Percentiles rank a stretch among this genome's conserved stretches.
phyloP scores from a whole-genome alignment of 1,284 basidiomycete genomes.

The Chalciporus sp. region DNA sequence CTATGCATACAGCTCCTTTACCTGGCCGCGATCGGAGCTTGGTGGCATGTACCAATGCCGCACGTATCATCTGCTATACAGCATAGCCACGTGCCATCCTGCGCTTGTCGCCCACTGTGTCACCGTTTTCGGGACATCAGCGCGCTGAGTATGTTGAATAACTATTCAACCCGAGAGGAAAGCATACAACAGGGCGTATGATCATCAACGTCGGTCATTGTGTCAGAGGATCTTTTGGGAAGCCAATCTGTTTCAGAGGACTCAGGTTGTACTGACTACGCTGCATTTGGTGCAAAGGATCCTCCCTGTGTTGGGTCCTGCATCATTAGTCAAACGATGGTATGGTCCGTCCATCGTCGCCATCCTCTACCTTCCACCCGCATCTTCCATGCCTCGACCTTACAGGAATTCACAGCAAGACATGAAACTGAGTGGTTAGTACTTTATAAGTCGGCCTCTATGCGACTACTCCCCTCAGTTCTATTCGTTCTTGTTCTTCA shows the following conservation, averaged over 20 bases:
- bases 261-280: not conserved
- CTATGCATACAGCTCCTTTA: not conserved
- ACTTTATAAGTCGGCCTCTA: conserved; percentile 16
- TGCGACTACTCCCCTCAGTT: not conserved
- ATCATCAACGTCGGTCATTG: not conserved
- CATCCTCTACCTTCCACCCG: conserved; percentile 12
- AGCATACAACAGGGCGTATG: not conserved
- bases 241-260: not conserved
- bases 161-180: not conserved
- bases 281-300: conserved; percentile 5
- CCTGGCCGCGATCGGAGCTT: not conserved
- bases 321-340: not conserved
- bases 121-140: not conserved
- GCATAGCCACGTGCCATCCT: not conserved
- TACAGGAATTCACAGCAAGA: conserved; percentile 29
- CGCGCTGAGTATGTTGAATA: not conserved
- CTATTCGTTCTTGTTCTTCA: conserved; percentile 29
- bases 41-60: not conserved
- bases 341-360: conserved; percentile 6
- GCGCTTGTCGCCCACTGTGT: not conserved
- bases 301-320: conserved; percentile 24
- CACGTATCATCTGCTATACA: not conserved
- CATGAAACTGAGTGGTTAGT: not conserved
- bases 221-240: not conserved
- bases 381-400: conserved; percentile 12